These are phyloP conservation scores for Exophiala oligosperma DNA, from an alignment of 2,329 filamentous ascomycete genomes.

Conservation along the genomic window DNA sequence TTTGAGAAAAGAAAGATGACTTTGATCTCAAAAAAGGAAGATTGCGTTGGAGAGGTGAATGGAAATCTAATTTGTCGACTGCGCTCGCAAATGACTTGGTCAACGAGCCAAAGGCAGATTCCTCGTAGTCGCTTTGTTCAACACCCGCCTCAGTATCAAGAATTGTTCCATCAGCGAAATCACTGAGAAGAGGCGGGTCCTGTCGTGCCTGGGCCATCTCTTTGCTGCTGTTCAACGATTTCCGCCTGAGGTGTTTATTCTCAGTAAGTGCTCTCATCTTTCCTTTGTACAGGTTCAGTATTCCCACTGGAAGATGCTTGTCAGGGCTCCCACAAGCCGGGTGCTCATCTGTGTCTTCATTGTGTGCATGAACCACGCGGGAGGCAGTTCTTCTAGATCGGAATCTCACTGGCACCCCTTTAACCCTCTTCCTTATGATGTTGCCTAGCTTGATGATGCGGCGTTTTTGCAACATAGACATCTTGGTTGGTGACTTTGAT, in stretches of 20 bases:
- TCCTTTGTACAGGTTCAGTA: constrained; percentile 18
- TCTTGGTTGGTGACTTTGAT: not conserved
- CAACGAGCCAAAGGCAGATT: constrained; percentile 23
- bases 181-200: constrained; percentile 18
- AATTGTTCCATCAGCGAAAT: constrained; percentile 3
- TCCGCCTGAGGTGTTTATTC: constrained; percentile 15
- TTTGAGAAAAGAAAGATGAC: constrained; percentile 19
- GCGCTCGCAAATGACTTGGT: constrained; percentile 27
- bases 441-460: constrained; percentile 6
- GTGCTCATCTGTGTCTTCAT: not conserved
- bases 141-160: constrained; percentile 7
- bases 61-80: constrained; percentile 27
- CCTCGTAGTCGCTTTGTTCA: constrained; percentile 16
- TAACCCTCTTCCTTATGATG: constrained; percentile 11
- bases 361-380: not conserved
- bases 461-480: not conserved
- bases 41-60: constrained; percentile 16
- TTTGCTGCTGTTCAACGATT: constrained; percentile 13
- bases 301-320: constrained; percentile 11
- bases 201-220: not conserved
- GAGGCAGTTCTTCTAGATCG: not conserved
- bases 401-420: not conserved
- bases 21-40: constrained; percentile 13
- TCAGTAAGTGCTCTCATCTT: constrained; percentile 21
- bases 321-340: not conserved